phyloP scores from a whole-genome alignment of 352 stramenopile genomes.

The Globisporangium camurandrum region DNA sequence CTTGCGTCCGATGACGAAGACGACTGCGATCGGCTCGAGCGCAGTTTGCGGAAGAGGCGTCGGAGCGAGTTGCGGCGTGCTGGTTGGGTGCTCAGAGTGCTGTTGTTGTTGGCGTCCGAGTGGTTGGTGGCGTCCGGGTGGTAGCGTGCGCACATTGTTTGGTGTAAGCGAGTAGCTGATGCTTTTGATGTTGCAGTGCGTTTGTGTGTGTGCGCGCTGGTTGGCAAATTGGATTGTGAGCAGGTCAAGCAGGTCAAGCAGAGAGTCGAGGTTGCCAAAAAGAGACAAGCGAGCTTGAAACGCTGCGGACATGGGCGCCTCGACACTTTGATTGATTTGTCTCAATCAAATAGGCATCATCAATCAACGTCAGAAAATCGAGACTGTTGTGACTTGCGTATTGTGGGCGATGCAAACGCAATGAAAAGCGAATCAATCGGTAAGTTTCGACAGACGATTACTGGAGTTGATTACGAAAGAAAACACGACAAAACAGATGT shows the following conservation, averaged over 20 bases:
- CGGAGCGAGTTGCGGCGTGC: constrained; percentile 14
- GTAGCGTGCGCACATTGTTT: constrained; percentile 27
- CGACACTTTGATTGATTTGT: too few relatives aligned
- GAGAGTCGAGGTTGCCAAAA: not conserved
- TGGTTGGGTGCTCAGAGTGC: constrained; percentile 10
- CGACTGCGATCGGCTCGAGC: constrained; percentile 1
- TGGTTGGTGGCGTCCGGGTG: constrained; percentile 7
- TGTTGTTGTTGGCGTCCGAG: not conserved
- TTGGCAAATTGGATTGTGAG: not conserved
- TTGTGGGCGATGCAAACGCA: too few relatives aligned
- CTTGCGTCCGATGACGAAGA: too few relatives aligned
- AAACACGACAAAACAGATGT: too few relatives aligned
- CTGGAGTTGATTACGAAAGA: too few relatives aligned
- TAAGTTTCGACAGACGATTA: too few relatives aligned
- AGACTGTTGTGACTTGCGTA: too few relatives aligned
- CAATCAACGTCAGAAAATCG: too few relatives aligned
- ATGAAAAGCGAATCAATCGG: too few relatives aligned
- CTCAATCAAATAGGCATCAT: too few relatives aligned
- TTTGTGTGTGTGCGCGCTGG: not conserved
- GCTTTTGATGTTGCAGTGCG: too few relatives aligned
- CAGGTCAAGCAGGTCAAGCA: not conserved
- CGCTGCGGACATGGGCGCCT: not conserved
- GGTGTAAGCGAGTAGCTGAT: not conserved
- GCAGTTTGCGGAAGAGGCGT: constrained; percentile 13
- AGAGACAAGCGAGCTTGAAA: not conserved